These are phyloP conservation scores for Taphrina confusa DNA, from an alignment of 1,139 yeast species.

Conservation along the genomic window DNA sequence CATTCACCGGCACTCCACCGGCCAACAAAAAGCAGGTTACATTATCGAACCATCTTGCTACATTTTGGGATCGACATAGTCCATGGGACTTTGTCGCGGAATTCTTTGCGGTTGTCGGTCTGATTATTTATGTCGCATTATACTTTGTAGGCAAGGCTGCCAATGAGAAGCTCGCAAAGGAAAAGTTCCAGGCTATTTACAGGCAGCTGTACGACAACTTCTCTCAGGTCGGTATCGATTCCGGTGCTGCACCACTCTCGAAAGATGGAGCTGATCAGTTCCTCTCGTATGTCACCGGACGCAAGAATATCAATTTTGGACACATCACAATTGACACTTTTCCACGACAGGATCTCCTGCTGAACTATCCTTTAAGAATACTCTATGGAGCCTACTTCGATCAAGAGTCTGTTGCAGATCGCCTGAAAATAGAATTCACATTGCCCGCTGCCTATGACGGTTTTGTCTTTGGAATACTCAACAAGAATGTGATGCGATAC, in stretches of 20 bases:
- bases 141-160: conserved; percentile 40
- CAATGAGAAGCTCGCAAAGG: conserved; percentile 38
- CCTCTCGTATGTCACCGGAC: conserved; percentile 84
- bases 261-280: conserved; percentile 70
- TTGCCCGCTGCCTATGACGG: conserved; percentile 48
- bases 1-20: not conserved
- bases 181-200: conserved; percentile 37
- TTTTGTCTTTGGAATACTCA: conserved; percentile 79
- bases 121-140: conserved; percentile 52
- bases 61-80: conserved; percentile 26
- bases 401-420: conserved; percentile 40
- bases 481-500: conserved; percentile 79
- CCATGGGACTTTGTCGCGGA: conserved; percentile 69
- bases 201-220: conserved; percentile 65
- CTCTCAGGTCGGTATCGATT: conserved; percentile 73
- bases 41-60: conserved; percentile 1
- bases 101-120: conserved; percentile 56
- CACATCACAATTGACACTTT: conserved; percentile 63
- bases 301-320: conserved; percentile 69
- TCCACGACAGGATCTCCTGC: conserved; percentile 77
- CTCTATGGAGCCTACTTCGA: conserved; percentile 40
- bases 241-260: conserved; percentile 51
- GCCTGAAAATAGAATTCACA: conserved; percentile 19
- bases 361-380: conserved; percentile 58
- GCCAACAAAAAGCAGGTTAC: not conserved